Evolutionary conservation across 352 stramenopile species (phyloP).

Genomic region (Plasmopara halstedii): DNA sequence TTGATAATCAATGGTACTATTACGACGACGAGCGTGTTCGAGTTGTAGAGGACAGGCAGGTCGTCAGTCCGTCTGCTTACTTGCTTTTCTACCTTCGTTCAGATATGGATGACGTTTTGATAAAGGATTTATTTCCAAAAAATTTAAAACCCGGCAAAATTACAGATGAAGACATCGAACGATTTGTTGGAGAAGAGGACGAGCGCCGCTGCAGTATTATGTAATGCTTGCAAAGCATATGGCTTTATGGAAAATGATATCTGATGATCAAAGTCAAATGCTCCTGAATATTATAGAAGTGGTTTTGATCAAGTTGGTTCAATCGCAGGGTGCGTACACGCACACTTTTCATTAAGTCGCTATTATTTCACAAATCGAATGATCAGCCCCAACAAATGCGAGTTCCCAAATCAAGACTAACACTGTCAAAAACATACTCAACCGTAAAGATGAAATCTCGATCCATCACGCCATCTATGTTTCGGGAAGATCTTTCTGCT

Average conservation of each 20-base stretch:
- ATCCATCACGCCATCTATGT: slow-evolving; percentile 11
- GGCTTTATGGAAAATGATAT: slow-evolving; percentile 12
- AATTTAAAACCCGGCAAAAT: slow-evolving; percentile 82
- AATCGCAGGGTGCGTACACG: slow-evolving; percentile 52
- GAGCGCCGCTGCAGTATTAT: slow-evolving; percentile 78
- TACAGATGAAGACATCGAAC: slow-evolving; percentile 85
- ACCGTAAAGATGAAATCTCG: slow-evolving; percentile 41
- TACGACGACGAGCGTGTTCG: slow-evolving; percentile 86
- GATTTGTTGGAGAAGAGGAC: slow-evolving; percentile 78
- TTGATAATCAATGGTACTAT: slow-evolving; percentile 87
- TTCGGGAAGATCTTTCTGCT: slow-evolving; percentile 54
- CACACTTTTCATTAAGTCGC: slow-evolving; percentile 68
- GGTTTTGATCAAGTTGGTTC: slow-evolving; percentile 11
- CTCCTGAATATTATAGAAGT: slow-evolving; percentile 33
- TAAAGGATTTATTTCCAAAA: slow-evolving; percentile 81
- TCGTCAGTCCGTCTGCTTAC: slow-evolving; percentile 84
- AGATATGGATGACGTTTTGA: slow-evolving; percentile 75
- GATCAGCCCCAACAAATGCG: slow-evolving; percentile 62
- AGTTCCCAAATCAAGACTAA: slow-evolving; percentile 56
- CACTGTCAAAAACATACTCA: slow-evolving; percentile 65
- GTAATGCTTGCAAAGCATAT: slow-evolving; percentile 30
- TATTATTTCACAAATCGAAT: slow-evolving; percentile 61
- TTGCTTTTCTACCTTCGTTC: slow-evolving; percentile 89
- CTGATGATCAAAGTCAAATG: slow-evolving; percentile 19
- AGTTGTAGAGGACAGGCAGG: slow-evolving; percentile 78